Evolutionary conservation across 2,329 filamentous ascomycete genomes (phyloP), one percentile per base, ranked within the genome.

Genomic region (Colletotrichum limetticola): DNA sequence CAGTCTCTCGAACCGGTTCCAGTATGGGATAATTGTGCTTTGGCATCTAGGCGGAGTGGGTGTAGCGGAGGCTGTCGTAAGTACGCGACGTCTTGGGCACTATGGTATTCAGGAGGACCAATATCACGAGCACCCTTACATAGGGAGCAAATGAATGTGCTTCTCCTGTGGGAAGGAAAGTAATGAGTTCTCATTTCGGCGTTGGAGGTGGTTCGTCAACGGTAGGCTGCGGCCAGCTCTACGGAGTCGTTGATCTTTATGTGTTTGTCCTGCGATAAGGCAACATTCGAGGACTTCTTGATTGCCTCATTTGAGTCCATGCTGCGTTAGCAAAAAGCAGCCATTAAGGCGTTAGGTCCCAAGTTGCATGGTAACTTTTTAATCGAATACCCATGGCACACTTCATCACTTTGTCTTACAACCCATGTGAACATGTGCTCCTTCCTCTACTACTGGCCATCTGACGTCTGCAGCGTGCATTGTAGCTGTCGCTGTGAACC

Each of bases 341-440:
- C 30, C 24, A 42, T 37, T 11, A 55, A 26, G 69, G 69, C 59
- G 69, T 72, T 67, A 19, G 35, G 66, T 42, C 53, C 42, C 5
- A 46, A 59, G 35, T 63, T 37, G 69, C 66, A 69, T 72, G 59
- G 53, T 64, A 69, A 64, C 30, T 64, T 59, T 59, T 35, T 69
- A 72, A 69, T 72, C 37, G 53, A 55, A 64, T 68, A 72, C 66
- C 69, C 61, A 49, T 63, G 46, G 30, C 28, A 63, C 42, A 63
- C 37, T 22, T 35, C 14, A 16, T 22, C 12, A 66, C 42, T 56
- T 30, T 55, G 19, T 8, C 4, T 52, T 26, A 1, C 19, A 4
- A 16, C 5, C 4, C 19, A n/a, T 22, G 42, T 22, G 19, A 49
- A 49, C 19, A 9, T 49, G 42, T n/a, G 19, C 42, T 42, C 11